phyloP scores from a whole-genome alignment of 1,139 yeast species.

The Pichia sp. region DNA sequence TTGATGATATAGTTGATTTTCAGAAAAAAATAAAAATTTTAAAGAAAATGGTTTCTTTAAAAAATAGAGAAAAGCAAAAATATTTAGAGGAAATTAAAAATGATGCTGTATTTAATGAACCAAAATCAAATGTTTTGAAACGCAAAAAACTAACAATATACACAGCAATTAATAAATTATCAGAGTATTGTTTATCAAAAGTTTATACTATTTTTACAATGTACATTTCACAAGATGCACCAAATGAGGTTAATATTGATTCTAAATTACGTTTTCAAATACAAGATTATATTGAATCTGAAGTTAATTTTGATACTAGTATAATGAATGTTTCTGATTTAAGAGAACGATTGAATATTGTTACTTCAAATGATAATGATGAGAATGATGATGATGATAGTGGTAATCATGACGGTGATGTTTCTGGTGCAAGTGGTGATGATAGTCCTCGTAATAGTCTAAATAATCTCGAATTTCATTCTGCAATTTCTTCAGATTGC shows the following conservation, averaged over 20 bases:
- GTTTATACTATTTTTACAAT: conserved; percentile 62
- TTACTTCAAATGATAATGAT: background rate
- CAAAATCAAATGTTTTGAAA: conserved; percentile 6
- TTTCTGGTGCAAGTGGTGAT: background rate
- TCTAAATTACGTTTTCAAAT: conserved; percentile 48
- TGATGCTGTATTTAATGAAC: conserved; percentile 2
- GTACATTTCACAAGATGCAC: conserved; percentile 63
- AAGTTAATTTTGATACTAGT: conserved; percentile 4
- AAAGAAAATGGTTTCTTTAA: conserved; percentile 27
- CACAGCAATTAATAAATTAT: conserved; percentile 37
- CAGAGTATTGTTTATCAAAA: conserved; percentile 47
- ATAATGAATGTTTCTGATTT: conserved; percentile 6
- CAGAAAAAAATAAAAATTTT: conserved; percentile 33
- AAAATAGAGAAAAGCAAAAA: conserved; percentile 18
- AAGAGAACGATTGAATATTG: background rate
- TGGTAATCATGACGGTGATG: background rate
- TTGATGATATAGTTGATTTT: conserved; percentile 47
- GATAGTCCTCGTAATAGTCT: background rate
- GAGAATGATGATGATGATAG: background rate
- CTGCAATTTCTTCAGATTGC: no score
- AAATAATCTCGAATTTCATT: no score
- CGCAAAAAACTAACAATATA: conserved; percentile 20
- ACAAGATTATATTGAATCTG: conserved; percentile 23
- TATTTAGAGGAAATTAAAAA: conserved; percentile 4
- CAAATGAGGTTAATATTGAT: conserved; percentile 66